Evolutionary conservation across 1,139 yeast genomes (phyloP).

Genomic region (Diutina pseudorugosa): DNA sequence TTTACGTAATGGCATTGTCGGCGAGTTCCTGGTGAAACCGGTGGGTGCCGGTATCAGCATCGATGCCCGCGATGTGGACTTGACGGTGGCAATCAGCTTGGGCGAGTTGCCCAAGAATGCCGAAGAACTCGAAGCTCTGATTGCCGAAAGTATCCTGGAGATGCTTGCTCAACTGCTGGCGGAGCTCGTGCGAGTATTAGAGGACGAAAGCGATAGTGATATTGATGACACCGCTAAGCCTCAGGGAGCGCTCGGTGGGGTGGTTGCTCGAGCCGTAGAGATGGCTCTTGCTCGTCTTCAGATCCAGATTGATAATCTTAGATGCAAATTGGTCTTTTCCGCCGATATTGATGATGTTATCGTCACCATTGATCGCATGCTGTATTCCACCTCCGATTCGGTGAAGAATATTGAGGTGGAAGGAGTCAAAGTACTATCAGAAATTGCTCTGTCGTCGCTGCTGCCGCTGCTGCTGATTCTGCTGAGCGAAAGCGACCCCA

Average conservation of each 20-base stretch:
- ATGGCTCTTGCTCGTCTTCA: constrained; percentile 54
- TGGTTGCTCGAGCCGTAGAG: constrained; percentile 55
- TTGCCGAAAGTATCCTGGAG: constrained; percentile 16
- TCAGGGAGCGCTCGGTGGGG: constrained; percentile 29
- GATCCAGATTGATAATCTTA: constrained; percentile 31
- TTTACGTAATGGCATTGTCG: constrained; percentile 52
- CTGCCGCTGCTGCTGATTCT: not conserved
- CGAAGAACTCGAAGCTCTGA: constrained; percentile 10
- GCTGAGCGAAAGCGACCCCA: not conserved
- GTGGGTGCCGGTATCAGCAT: constrained; percentile 57
- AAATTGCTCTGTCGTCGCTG: not conserved
- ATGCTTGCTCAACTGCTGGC: constrained; percentile 53
- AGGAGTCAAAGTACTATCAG: constrained; percentile 20
- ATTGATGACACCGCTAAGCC: constrained; percentile 3
- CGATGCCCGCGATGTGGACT: constrained; percentile 41
- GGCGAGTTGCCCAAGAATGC: constrained; percentile 17
- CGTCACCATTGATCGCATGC: constrained; percentile 27
- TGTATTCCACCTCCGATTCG: constrained; percentile 35
- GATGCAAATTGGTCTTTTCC: constrained; percentile 32
- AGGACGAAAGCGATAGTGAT: constrained; percentile 8
- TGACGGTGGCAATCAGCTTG: constrained; percentile 42
- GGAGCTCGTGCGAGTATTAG: constrained; percentile 45
- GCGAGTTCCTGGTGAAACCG: constrained; percentile 35
- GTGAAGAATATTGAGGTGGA: constrained; percentile 26
- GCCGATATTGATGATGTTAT: constrained; percentile 33